Base-by-base conservation (phyloP, 208 protist species). In the Wallacemonas sp. region DNA sequence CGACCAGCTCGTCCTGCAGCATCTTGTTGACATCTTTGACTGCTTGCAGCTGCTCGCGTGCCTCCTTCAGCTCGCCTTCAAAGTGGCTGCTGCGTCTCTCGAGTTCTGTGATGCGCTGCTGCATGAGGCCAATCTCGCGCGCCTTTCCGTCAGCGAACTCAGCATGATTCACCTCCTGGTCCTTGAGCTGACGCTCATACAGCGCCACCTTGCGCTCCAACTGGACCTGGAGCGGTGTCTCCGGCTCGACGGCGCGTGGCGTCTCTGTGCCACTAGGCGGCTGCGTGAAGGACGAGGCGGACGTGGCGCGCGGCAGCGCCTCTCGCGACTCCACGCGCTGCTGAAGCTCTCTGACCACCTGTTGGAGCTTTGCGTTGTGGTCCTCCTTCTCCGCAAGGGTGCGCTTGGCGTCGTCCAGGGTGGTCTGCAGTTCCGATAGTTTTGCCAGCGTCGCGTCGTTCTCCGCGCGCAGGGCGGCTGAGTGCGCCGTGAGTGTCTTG, bases 401-500 rank as follows among this genome's bases (percentile, higher is more conserved):
- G 2, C 14, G 32, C 27, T 47, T 8, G 16, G 54, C 30, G 17
- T 60, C 30, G 5, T 46, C 33, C 11, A 30, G 61, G 14, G 63
- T 39, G 2, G 57, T 62, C 17, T 57, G n/a, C 23, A 68, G 26
- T 1, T 8, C 19, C 9, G 61, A 48, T 24, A 65, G 39, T 12
- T 61, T 56, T 6, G 39, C 47, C 0, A 81, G 6, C 46, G 70
- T 44, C 14, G 26, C 26, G 30, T 69, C 68, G 60, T 79, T 88
- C 54, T 88, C 78, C 39, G 46, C 57, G 3, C 78, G 74, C 19
- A 88, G 70, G 17, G 65, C 52, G n/a, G 64, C 63, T 0, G 70
- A 72, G 1, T 38, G 54, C 17, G 47, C 52, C 21, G 74, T 60
- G 4, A 76, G 47, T 8, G 36, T 41, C 2, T 72, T 30, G 1